Base-by-base conservation (phyloP, 2,329 filamentous ascomycete genomes). In the Sporothrix variecibatus region DNA sequence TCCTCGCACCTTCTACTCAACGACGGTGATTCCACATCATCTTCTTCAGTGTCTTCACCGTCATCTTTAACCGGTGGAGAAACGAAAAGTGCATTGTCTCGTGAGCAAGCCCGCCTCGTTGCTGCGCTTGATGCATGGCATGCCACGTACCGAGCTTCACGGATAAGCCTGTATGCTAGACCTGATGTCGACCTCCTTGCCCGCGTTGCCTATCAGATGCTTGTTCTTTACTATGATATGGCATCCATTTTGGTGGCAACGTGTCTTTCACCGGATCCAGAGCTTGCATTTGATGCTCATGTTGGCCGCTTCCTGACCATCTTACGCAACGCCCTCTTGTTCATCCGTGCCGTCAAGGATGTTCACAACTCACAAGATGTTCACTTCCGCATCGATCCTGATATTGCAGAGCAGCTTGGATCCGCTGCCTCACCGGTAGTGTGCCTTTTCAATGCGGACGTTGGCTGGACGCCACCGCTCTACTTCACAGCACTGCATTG, bases 401-500 rank as follows among this genome's bases (percentile, higher is more conserved):
- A 53, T 4, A 17, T 26, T 2, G 40, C 64, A 43, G 51, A 53
- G 15, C 31, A 58, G 51, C 34, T 43, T 11, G 51, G 68, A 2
- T 28, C 31, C 15, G 68, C 49, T 28, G n/a, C 68, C 9, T 53
- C 31, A 1, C 43, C 49, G n/a, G 23, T 17, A 1, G 49, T 60
- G 11, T 71, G 49, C n/a, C n/a, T 71, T 0, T 71, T 71, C 51
- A 71, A 43, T 23, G 68, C 68, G 1, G 68, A 71, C 8, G 34
- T 71, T 9, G 68, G 68, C 1, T 71, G 68, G 68, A 71, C 49
- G 8, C 68, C 68, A 4, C 68, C 68, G 3, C 68, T 71, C 9
- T 71, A 71, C 31, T 71, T 71, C 26, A 71, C 68, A 8, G 68
- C 68, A 2, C n/a, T 71, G 8, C 68, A 71, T n/a, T 71, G 68